Evolutionary conservation across 2,329 filamentous ascomycete genomes (phyloP), one percentile per base, ranked within the genome.

Genomic region (Ophiocordyceps camponoti-floridani): DNA sequence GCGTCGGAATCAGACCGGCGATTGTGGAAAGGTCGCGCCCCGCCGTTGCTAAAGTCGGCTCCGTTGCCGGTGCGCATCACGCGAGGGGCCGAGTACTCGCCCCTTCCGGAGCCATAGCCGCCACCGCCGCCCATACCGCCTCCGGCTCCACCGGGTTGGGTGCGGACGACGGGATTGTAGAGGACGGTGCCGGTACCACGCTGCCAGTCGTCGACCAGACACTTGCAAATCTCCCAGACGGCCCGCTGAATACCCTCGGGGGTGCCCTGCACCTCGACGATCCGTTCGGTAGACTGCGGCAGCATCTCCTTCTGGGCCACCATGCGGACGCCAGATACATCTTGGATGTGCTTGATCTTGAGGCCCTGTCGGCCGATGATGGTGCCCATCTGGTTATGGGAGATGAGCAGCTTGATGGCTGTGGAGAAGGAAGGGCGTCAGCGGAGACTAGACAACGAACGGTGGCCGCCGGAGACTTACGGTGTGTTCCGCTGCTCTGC

Each of bases 251-350:
- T 94, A 48, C 89, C 88, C 45, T 94, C 87, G 14, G 91, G 88
- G 16, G 83, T 89, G 54, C 91, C 91, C 62, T 95, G 88, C 41
- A 98, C 82, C 61, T 98, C 91, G 51, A 98, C 91, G 55, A 98
- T 88, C 51, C 91, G 83, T 70, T 98, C 91, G 31, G 91, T 98
- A 6, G 91, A 98, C 64, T 98, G 91, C 33, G 91, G 91, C 8
- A 98, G 79, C 91, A 98, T 98, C 58, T 98, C 91, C 68, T 98
- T 98, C 65, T 98, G 91, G 38, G 91, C 91, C 43, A 98, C 88
- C 91, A 98, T 98, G 59, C 91, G 88, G 47, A 96, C 91, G 51
- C 88, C 88, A 5, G 91, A 96, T 28, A 79, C 81, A 62, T 98
- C 91, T 63, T 98, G 91, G 54, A 98, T 98, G 62, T 95, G 85